These are phyloP conservation scores for Mallotus repandus DNA, from an alignment of 441 rosid genomes.

Conservation along the genomic window DNA sequence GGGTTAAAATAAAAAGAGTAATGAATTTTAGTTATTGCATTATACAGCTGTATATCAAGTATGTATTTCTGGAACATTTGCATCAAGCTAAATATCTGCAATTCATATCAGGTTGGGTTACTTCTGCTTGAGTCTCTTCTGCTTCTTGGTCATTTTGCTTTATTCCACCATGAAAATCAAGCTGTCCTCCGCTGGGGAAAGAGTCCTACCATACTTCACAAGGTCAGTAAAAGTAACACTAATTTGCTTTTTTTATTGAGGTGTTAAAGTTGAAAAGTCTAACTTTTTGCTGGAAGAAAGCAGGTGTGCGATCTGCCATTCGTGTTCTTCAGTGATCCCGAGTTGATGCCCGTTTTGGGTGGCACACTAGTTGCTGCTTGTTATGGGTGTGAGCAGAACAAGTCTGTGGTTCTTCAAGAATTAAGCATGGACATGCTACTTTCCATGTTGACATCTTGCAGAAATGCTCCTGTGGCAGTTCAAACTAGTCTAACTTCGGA, in stretches of 20 bases:
- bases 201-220: slow-evolving; percentile 82
- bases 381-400: slow-evolving; percentile 72
- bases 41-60: neutral
- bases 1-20: neutral
- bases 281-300: slow-evolving; percentile 24
- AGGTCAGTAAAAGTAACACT: slow-evolving; percentile 42
- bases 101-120: slow-evolving; percentile 52
- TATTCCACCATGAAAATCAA: slow-evolving; percentile 73
- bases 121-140: slow-evolving; percentile 67
- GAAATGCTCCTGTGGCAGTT: slow-evolving; percentile 37
- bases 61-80: neutral
- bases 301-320: slow-evolving; percentile 88
- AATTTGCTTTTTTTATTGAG: neutral
- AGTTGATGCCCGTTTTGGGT: slow-evolving; percentile 67
- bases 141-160: slow-evolving; percentile 70
- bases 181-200: slow-evolving; percentile 87
- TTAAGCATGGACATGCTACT: slow-evolving; percentile 72
- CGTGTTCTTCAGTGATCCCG: slow-evolving; percentile 72
- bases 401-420: slow-evolving; percentile 68
- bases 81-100: slow-evolving; percentile 9
- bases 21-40: neutral
- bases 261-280: slow-evolving; percentile 21
- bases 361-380: slow-evolving; percentile 68
- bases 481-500: slow-evolving; percentile 31
- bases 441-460: slow-evolving; percentile 64